Conservation (phyloP, 805 yeast species). For the Candida ovalis region DNA sequence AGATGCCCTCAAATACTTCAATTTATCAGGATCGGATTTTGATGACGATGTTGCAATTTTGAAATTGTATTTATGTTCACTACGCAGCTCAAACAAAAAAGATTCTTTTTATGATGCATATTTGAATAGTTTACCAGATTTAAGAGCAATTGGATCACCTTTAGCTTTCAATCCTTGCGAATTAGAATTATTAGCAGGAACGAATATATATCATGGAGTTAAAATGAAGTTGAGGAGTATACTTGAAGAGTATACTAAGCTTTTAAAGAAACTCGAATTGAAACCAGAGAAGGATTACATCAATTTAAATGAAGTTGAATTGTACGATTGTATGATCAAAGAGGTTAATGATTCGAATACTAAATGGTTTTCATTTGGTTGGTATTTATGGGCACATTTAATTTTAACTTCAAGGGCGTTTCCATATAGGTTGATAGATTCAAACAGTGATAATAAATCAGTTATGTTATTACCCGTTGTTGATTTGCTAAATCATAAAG, state of each 20-base stretch:
- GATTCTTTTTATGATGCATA: constrained; percentile 33
- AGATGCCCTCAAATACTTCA: constrained; percentile 17
- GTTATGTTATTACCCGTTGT: constrained; percentile 71
- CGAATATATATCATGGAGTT: constrained; percentile 55
- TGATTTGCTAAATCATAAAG: constrained; percentile 75
- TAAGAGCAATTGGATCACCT: constrained; percentile 52
- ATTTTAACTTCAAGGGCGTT: constrained; percentile 79
- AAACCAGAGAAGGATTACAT: constrained; percentile 5
- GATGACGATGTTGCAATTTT: constrained; percentile 11
- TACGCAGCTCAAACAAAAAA: background rate
- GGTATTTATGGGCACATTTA: constrained; percentile 70
- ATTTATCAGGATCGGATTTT: background rate
- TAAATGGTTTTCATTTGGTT: constrained; percentile 38
- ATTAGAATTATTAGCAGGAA: constrained; percentile 47
- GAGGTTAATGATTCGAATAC: constrained; percentile 29
- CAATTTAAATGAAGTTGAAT: background rate
- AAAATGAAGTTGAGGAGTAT: constrained; percentile 39
- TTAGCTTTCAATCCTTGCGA: constrained; percentile 55
- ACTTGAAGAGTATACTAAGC: constrained; percentile 50
- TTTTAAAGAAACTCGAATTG: background rate
- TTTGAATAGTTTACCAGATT: constrained; percentile 42
- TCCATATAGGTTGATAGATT: constrained; percentile 56
- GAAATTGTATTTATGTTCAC: constrained; percentile 18
- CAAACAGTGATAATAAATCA: constrained; percentile 13
- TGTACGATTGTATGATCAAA: constrained; percentile 7